Percentiles rank a stretch among this genome's conserved stretches.
These are phyloP conservation scores for Circinella minor DNA, from an alignment of 371 early-diverging fungal genomes.

Conservation along the genomic window DNA sequence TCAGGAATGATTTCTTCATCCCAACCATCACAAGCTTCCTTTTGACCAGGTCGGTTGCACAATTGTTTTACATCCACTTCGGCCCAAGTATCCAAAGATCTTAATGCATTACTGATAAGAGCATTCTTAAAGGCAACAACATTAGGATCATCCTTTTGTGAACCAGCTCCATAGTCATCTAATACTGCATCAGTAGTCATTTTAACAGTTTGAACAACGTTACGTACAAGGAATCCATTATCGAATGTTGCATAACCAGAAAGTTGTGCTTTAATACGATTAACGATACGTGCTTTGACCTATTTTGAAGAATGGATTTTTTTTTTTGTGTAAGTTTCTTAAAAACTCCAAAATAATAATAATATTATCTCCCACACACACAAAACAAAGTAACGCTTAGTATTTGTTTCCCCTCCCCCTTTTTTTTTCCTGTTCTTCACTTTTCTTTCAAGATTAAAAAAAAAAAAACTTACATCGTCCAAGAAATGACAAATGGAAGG, in stretches of 20 bases:
- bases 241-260: conserved; percentile 33
- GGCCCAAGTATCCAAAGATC: conserved; percentile 39
- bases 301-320: conserved; percentile 10
- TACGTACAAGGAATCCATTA: conserved; percentile 40
- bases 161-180: conserved; percentile 39
- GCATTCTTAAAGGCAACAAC: conserved; percentile 34
- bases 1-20: conserved; percentile 44
- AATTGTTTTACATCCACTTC: conserved; percentile 36
- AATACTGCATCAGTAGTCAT: conserved; percentile 34
- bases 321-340: not conserved
- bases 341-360: not conserved
- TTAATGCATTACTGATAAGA: conserved; percentile 31
- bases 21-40: conserved; percentile 49
- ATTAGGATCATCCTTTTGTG: conserved; percentile 31
- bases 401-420: too few relatives aligned
- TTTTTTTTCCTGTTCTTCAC: too few relatives aligned
- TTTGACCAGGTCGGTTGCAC: conserved; percentile 38
- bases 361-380: not conserved
- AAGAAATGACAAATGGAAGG: conserved; percentile 70
- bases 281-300: conserved; percentile 47
- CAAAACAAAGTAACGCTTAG: too few relatives aligned
- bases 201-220: conserved; percentile 32
- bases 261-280: conserved; percentile 39
- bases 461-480: conserved; percentile 23
- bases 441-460: too few relatives aligned